These are phyloP conservation scores for Penicillium lagena DNA, from an alignment of 495 filamentous ascomycete species.

Conservation along the genomic window DNA sequence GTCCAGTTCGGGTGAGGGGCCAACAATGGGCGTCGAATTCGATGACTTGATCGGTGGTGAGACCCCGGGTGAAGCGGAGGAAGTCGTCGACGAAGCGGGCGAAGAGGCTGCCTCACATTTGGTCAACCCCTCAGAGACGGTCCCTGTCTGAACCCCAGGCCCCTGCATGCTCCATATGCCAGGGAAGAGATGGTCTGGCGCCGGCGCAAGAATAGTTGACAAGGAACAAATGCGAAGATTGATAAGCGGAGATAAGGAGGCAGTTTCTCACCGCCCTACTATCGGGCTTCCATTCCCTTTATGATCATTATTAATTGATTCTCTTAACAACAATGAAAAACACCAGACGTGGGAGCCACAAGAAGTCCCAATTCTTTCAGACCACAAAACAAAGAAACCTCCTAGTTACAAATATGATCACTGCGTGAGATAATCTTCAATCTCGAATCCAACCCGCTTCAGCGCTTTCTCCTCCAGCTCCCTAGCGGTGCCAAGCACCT, in stretches of 20 bases:
- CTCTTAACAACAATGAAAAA: too few relatives aligned
- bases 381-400: not conserved
- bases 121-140: too few relatives aligned
- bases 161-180: not conserved
- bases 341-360: too few relatives aligned
- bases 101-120: too few relatives aligned
- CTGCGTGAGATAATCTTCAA: constrained; percentile 66
- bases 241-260: too few relatives aligned
- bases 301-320: too few relatives aligned
- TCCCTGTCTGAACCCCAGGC: not conserved
- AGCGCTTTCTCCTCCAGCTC: constrained; percentile 60
- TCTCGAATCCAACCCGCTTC: constrained; percentile 72
- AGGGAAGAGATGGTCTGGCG: not conserved
- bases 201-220: not conserved
- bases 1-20: not conserved
- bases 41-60: not conserved
- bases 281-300: not conserved
- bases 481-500: constrained; percentile 23
- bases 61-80: not conserved
- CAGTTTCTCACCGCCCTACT: not conserved
- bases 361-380: not conserved
- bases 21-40: not conserved
- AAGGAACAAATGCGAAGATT: not conserved
- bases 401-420: constrained; percentile 2
- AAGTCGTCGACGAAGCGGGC: not conserved